Percentiles rank a stretch among this genome's conserved stretches.
phyloP scores from a whole-genome alignment of 2,329 filamentous ascomycete species.

The Colletotrichum sp. region DNA sequence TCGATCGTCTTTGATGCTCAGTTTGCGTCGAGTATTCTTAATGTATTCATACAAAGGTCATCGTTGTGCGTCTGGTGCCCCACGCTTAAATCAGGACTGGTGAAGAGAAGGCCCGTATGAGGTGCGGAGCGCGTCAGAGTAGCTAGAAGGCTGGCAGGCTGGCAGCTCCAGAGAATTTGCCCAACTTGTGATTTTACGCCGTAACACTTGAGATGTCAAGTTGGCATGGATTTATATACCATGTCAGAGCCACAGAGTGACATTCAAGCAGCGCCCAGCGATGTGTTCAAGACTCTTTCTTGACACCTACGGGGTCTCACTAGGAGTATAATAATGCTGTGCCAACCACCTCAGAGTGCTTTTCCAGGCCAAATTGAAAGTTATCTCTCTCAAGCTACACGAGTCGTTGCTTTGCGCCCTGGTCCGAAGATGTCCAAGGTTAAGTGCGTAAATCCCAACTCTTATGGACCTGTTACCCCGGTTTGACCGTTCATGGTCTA shows the following conservation, averaged over 20 bases:
- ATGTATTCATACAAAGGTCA: rapidly evolving
- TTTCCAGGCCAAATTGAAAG: neutral
- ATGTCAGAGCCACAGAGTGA: neutral
- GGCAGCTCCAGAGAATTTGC: too few relatives aligned
- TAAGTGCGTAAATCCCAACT: rapidly evolving
- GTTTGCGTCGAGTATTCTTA: rapidly evolving
- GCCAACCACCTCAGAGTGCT: rapidly evolving
- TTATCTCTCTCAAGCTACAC: too few relatives aligned
- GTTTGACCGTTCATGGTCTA: neutral
- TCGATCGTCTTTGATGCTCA: rapidly evolving
- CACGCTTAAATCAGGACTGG: rapidly evolving
- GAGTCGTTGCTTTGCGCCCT: neutral
- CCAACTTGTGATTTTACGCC: too few relatives aligned
- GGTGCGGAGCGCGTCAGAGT: neutral
- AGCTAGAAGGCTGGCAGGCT: neutral
- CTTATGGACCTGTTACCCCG: rapidly evolving
- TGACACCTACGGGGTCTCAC: rapidly evolving
- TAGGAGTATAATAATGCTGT: rapidly evolving
- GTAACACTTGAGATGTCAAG: rapidly evolving
- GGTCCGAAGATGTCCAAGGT: neutral
- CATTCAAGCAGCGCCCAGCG: rapidly evolving
- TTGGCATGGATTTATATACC: neutral
- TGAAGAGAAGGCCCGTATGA: rapidly evolving
- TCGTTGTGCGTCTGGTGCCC: rapidly evolving
- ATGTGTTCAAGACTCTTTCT: rapidly evolving